These are phyloP conservation scores for Yamadazyma ubonensis DNA, from an alignment of 805 yeast genomes.

Conservation along the genomic window DNA sequence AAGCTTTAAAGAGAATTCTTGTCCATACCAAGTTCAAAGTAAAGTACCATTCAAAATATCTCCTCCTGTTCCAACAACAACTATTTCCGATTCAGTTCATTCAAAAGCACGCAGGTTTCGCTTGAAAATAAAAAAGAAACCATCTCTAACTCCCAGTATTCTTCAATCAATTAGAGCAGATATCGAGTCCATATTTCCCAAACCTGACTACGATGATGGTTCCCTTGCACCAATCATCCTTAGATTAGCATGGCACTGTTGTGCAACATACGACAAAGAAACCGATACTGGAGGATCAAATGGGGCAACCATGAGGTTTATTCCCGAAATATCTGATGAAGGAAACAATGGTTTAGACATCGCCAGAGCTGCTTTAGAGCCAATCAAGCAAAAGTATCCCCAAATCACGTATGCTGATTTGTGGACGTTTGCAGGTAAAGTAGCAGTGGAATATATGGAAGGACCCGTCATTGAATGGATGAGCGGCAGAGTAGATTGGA, in stretches of 20 bases:
- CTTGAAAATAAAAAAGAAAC: not conserved
- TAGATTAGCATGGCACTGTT: slow-evolving; percentile 82
- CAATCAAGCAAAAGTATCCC: slow-evolving; percentile 54
- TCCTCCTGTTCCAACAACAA: not conserved
- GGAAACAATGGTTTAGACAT: slow-evolving; percentile 28
- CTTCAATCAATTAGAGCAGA: slow-evolving; percentile 3
- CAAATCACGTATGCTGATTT: slow-evolving; percentile 65
- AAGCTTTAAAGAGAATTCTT: too few species aligned
- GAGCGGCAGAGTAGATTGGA: slow-evolving; percentile 41
- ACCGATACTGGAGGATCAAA: slow-evolving; percentile 60
- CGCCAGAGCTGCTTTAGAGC: slow-evolving; percentile 57
- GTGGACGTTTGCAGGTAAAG: slow-evolving; percentile 71
- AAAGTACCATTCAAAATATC: not conserved
- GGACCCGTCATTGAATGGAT: slow-evolving; percentile 65
- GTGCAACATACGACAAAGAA: slow-evolving; percentile 74
- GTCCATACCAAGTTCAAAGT: not conserved
- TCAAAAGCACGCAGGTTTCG: slow-evolving; percentile 3
- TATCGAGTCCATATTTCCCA: slow-evolving; percentile 21
- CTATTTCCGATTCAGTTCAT: not conserved
- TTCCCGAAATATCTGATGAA: slow-evolving; percentile 54
- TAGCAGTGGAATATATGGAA: slow-evolving; percentile 59
- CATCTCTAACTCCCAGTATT: not conserved
- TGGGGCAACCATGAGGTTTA: slow-evolving; percentile 40
- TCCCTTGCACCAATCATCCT: slow-evolving; percentile 66
- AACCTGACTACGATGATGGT: slow-evolving; percentile 32